A percentile compares a stretch with the other conserved stretches of the same genome.
Conservation (phyloP, 75 land plant species). For the Isoetes taiwanensis region DNA sequence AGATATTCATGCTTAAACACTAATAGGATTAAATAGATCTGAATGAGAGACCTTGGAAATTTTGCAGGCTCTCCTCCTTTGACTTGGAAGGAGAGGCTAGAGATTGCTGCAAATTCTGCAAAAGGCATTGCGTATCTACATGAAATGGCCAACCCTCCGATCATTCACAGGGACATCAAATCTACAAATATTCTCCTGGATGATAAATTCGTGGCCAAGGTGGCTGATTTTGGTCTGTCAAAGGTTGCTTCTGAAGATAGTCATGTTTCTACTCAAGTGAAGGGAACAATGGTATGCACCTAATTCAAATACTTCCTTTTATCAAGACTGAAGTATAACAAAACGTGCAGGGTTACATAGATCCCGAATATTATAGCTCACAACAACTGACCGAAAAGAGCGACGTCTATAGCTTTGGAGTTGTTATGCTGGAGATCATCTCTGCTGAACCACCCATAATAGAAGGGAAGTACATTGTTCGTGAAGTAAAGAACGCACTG, state of each 20-base stretch:
- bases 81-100: conserved; percentile 55
- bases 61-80: too few species aligned
- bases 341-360: conserved; percentile 66
- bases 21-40: too few species aligned
- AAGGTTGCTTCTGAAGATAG: conserved; percentile 39
- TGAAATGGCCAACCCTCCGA: conserved; percentile 71
- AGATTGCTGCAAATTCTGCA: conserved; percentile 55
- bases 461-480: conserved; percentile 57
- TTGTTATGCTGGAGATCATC: conserved; percentile 64
- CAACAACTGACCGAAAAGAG: conserved; percentile 75
- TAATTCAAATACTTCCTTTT: not conserved
- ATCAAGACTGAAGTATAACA: not conserved
- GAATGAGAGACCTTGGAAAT: too few species aligned
- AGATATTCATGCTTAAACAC: too few species aligned
- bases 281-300: conserved; percentile 68
- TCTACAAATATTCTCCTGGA: conserved; percentile 66
- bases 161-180: conserved; percentile 81
- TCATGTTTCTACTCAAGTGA: conserved; percentile 57
- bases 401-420: conserved; percentile 88
- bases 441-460: conserved; percentile 54
- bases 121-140: conserved; percentile 70
- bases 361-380: conserved; percentile 84
- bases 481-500: conserved; percentile 36
- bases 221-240: conserved; percentile 82
- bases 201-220: conserved; percentile 60